These are phyloP conservation scores for Paxillus involutus DNA, from an alignment of 768 basidiomycete species.

Conservation along the genomic window DNA sequence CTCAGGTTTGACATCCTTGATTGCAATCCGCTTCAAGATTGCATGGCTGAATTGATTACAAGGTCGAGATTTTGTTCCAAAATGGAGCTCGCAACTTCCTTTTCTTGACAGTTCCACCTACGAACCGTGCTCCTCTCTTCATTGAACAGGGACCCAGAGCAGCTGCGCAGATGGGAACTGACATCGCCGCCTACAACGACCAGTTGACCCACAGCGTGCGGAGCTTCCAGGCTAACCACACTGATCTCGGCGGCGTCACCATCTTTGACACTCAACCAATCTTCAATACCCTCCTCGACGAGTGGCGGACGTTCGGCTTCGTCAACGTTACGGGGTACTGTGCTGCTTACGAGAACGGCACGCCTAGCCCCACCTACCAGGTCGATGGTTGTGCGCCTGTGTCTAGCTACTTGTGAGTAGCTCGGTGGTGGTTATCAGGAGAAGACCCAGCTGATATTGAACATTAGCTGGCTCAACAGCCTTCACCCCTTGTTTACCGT, in stretches of 20 bases:
- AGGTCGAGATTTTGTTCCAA: conserved; percentile 23
- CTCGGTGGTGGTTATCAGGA: neutral
- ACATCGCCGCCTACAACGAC: conserved; percentile 50
- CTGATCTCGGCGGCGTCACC: conserved; percentile 43
- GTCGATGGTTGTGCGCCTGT: conserved; percentile 59
- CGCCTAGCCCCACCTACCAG: conserved; percentile 51
- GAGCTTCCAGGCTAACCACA: conserved; percentile 41
- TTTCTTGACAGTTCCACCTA: conserved; percentile 61
- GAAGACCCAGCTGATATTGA: neutral
- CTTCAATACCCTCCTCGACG: conserved; percentile 58
- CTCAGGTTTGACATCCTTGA: conserved; percentile 16
- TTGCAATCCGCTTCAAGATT: neutral
- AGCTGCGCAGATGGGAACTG: conserved; percentile 29
- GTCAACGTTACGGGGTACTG: conserved; percentile 61
- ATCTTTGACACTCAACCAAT: conserved; percentile 58
- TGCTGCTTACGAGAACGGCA: conserved; percentile 58
- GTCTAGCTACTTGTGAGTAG: conserved; percentile 61
- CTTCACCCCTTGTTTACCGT: conserved; percentile 64
- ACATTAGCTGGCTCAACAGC: conserved; percentile 56
- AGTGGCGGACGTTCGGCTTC: conserved; percentile 52
- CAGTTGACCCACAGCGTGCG: conserved; percentile 40
- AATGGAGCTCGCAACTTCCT: conserved; percentile 60
- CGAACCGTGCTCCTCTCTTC: conserved; percentile 57
- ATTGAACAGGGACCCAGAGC: conserved; percentile 34
- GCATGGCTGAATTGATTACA: neutral